These are phyloP conservation scores for Sporothrix protearum DNA, from an alignment of 2,329 filamentous ascomycete species.

Conservation along the genomic window DNA sequence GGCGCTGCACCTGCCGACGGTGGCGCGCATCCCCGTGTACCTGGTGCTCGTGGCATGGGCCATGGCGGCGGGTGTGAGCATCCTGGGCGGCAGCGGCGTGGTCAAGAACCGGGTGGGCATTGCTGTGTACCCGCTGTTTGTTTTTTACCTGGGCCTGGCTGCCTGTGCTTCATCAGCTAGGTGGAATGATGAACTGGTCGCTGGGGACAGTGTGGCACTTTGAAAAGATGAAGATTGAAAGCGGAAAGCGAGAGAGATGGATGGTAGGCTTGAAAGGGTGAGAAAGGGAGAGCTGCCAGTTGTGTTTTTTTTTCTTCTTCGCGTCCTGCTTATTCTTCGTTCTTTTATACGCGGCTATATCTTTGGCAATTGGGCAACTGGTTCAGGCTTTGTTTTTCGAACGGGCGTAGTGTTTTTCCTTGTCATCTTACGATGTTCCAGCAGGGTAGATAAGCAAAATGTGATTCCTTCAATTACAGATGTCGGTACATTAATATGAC, in stretches of 20 bases:
- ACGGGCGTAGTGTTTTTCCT: neutral
- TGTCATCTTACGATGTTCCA: conserved; percentile 13
- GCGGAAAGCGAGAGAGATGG: neutral
- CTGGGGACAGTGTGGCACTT: neutral
- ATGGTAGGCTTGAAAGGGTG: neutral
- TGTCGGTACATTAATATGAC: neutral
- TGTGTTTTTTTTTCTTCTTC: neutral
- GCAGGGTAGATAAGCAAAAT: conserved; percentile 11
- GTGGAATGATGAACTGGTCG: neutral
- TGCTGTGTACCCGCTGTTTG: conserved; percentile 89
- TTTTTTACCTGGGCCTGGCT: conserved; percentile 91
- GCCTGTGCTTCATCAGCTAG: conserved; percentile 93
- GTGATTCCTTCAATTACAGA: conserved; percentile 5
- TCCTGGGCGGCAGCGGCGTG: conserved; percentile 90
- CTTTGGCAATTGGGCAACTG: conserved; percentile 13
- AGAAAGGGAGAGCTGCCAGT: neutral
- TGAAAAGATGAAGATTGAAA: neutral
- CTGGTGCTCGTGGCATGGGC: conserved; percentile 87
- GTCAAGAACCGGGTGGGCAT: conserved; percentile 91
- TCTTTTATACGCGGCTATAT: neutral
- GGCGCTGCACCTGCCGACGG: conserved; percentile 71
- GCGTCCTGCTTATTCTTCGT: neutral
- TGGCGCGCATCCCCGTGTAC: conserved; percentile 87
- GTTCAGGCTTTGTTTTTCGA: neutral
- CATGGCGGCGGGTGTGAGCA: conserved; percentile 90